phyloP scores from a whole-genome alignment of 768 basidiomycete species.

The Lyophyllum shimeji region DNA sequence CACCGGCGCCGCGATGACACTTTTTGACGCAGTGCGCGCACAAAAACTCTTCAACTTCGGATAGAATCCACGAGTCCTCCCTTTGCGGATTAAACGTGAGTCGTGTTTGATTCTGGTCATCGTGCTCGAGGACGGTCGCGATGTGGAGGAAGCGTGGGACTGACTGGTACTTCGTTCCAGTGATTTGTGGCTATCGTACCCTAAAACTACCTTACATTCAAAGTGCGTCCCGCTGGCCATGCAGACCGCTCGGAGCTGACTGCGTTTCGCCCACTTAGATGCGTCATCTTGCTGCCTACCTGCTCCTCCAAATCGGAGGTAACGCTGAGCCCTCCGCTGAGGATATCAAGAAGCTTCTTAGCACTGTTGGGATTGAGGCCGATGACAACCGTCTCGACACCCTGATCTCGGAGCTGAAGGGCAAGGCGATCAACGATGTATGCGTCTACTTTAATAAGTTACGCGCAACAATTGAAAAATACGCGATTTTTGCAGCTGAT shows the following conservation, averaged over 20 bases:
- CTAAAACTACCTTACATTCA: conserved; percentile 30
- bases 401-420: conserved; percentile 87
- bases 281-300: conserved; percentile 94
- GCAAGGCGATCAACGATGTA: conserved; percentile 85
- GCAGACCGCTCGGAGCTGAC: background rate
- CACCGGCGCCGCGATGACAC: conserved; percentile 16
- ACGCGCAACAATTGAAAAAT: background rate
- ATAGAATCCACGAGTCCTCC: conserved; percentile 96
- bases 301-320: conserved; percentile 94
- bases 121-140: background rate
- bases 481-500: conserved; percentile 64
- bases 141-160: background rate
- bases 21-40: conserved; percentile 31
- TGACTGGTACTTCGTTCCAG: conserved; percentile 33
- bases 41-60: conserved; percentile 38
- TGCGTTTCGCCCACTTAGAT: conserved; percentile 45
- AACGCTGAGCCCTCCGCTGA: conserved; percentile 82
- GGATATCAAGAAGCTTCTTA: conserved; percentile 88
- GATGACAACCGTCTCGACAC: conserved; percentile 79
- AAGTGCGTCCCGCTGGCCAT: conserved; percentile 36
- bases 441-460: conserved; percentile 25
- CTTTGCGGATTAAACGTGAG: conserved; percentile 81
- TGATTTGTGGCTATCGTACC: conserved; percentile 91
- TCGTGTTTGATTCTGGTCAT: conserved; percentile 23
- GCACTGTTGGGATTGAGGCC: conserved; percentile 82